phyloP scores from a whole-genome alignment of 2,329 filamentous ascomycete species.

The Rutstroemia sp. region DNA sequence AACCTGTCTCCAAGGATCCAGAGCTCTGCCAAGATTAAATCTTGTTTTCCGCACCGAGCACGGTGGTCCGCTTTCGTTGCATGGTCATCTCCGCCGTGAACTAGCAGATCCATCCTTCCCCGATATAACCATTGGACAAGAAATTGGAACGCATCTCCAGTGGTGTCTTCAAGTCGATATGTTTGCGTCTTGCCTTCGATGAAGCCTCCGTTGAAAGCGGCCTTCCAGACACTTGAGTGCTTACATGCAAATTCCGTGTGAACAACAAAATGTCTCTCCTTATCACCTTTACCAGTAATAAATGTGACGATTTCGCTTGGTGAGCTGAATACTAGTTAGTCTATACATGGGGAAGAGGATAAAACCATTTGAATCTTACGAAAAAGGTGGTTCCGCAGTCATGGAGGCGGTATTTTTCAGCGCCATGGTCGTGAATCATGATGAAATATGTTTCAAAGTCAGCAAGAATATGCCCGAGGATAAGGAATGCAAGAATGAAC shows the following conservation, averaged over 20 bases:
- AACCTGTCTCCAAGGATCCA: conserved; percentile 5
- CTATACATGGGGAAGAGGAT: too few relatives aligned
- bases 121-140: conserved; percentile 1
- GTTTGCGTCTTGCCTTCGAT: not conserved
- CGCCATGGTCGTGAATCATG: too few relatives aligned
- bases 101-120: not conserved
- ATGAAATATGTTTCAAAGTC: too few relatives aligned
- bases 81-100: not conserved
- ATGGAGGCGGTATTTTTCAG: too few relatives aligned
- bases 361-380: too few relatives aligned
- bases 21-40: not conserved
- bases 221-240: not conserved
- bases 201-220: not conserved
- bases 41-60: not conserved
- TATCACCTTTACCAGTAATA: not conserved
- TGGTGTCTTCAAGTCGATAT: not conserved
- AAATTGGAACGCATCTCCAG: not conserved
- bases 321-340: too few relatives aligned
- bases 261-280: not conserved
- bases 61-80: fast-evolving
- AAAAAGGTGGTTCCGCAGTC: too few relatives aligned
- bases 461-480: too few relatives aligned
- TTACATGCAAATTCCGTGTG: not conserved
- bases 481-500: too few relatives aligned
- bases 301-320: not conserved